Conservation (phyloP, 306 rosid genomes). For the Malus fusca region DNA sequence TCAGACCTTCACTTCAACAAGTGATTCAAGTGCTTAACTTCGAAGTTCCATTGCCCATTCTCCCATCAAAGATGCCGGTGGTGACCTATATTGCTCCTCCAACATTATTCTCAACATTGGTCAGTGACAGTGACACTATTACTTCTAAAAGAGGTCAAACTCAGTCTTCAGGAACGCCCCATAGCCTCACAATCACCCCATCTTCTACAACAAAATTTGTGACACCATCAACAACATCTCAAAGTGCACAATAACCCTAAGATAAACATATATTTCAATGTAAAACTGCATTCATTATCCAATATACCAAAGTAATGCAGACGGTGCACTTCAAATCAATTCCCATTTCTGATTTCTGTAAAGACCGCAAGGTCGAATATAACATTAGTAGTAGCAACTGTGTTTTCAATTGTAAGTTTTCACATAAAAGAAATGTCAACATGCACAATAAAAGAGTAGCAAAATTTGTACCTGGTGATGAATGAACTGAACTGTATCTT, state of each 20-base stretch:
- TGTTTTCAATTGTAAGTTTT: no score
- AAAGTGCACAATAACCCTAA: not conserved
- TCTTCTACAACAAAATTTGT: not conserved
- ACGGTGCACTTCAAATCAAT: no score
- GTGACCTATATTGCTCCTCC: not conserved
- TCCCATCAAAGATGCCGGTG: not conserved
- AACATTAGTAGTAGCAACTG: no score
- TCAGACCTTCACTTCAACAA: not conserved
- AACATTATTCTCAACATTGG: not conserved
- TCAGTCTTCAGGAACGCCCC: not conserved
- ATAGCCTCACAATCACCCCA: not conserved
- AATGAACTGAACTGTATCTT: no score
- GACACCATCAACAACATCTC: not conserved
- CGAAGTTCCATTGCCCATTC: slow-evolving; percentile 3
- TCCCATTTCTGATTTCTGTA: no score
- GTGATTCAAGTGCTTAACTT: not conserved
- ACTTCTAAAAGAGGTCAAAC: not conserved
- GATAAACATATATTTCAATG: not conserved
- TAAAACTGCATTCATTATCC: no score
- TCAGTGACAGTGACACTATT: not conserved
- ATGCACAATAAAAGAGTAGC: no score
- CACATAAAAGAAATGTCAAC: no score
- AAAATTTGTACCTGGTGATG: no score
- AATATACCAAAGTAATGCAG: no score
- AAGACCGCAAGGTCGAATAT: no score